phyloP scores from a whole-genome alignment of 208 protist species.

The Trypanosomatidae sp. region DNA sequence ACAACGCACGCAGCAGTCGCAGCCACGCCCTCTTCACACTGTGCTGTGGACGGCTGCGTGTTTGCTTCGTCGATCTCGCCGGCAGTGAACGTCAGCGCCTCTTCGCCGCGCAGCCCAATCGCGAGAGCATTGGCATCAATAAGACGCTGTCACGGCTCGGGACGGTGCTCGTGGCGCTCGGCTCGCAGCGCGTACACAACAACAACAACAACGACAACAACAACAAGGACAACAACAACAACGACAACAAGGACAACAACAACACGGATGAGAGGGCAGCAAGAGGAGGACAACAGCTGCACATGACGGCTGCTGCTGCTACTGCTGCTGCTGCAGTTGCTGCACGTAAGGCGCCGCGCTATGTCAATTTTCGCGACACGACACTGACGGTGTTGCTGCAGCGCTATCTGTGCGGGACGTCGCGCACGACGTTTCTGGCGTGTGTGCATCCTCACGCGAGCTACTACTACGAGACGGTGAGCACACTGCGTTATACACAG shows the following conservation, averaged over 20 bases:
- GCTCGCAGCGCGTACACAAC: conserved; percentile 18
- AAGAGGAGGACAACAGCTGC: no score
- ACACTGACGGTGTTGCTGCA: conserved; percentile 81
- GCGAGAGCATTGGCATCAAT: conserved; percentile 85
- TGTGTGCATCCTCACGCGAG: conserved; percentile 59
- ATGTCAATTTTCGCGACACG: conserved; percentile 82
- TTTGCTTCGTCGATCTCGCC: conserved; percentile 84
- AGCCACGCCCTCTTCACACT: conserved; percentile 88
- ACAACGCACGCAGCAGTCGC: conserved; percentile 84
- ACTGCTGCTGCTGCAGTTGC: no score
- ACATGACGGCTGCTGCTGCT: no score
- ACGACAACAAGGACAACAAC: no score
- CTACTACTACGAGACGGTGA: conserved; percentile 66
- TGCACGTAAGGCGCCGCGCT: no score
- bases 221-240: no score
- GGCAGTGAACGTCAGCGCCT: conserved; percentile 76
- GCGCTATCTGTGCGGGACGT: conserved; percentile 70
- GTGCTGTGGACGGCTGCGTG: conserved; percentile 30
- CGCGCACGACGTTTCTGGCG: conserved; percentile 77
- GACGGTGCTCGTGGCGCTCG: conserved; percentile 79
- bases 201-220: conserved; percentile 17
- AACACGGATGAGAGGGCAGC: no score
- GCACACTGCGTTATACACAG: conserved; percentile 80
- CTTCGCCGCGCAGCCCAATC: conserved; percentile 75
- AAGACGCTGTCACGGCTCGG: conserved; percentile 80